Evolutionary conservation across 208 protist genomes (phyloP), one percentile per base, ranked within the genome.

Genomic region (Leishmania guyanensis): DNA sequence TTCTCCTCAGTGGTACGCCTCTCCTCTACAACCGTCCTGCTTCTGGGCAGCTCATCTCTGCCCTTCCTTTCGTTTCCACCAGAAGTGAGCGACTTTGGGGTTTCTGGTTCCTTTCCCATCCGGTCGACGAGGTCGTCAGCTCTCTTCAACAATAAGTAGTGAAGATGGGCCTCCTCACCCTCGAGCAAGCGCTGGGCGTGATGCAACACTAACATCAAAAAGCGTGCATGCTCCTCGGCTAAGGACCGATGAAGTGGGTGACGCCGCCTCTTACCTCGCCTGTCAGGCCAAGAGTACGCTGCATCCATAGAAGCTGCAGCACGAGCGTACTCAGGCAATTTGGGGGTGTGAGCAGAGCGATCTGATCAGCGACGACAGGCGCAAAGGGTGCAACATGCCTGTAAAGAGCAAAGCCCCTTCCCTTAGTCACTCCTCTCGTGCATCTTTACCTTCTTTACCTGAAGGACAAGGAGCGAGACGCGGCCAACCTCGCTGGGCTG

Each of bases 301-400:
- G 1, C 10, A 46, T 10, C 33, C 64, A 33, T 43, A 20, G 29
- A 43, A 43, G 64, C 56, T 62, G 56, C 22, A 62, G 8, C 56
- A 3, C 56, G 56, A 39, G 36, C 36, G 36, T 56, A 56, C 53
- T 8, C 53, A 22, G 53, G 17, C 16, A 0, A 20, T 14, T 56
- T 56, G 17, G 53, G 53, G 53, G 12, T 39, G 36, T 39, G 36
- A 39, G 36, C 36, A 39, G 36, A 39, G 36, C 36, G 36, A 39
- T 39, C 36, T 39, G 36, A 39, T 39, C 36, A 39, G 36, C 36
- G 94, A 98, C 64, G 95, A 98, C 75, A 97, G 97, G 95, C 83
- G 56, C 0, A 62, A 10, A 62, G 22, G 22, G 22, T 26, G n/a
- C 0, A 26, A 62, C 22, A 12, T 29, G 5, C 22, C 29, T 26